phyloP scores from a whole-genome alignment of 2,329 filamentous ascomycete genomes.

The Diplodia corticola region DNA sequence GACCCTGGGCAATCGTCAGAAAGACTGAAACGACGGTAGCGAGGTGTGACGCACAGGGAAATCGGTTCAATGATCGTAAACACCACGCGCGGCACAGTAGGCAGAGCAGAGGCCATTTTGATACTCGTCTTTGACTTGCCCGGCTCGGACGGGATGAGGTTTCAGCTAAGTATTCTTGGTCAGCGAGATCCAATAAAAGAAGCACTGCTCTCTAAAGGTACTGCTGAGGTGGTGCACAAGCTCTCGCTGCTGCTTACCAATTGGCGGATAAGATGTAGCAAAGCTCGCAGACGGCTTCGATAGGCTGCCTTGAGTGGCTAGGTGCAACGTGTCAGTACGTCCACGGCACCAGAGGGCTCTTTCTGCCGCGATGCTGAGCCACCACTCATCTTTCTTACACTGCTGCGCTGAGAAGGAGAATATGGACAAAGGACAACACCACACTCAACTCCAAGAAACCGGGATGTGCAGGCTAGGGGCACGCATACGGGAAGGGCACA shows the following conservation, averaged over 20 bases:
- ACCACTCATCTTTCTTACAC: neutral
- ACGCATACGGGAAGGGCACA: neutral
- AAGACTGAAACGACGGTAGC: neutral
- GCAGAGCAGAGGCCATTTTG: slow-evolving; percentile 26
- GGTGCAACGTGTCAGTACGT: neutral
- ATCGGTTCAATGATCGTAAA: slow-evolving; percentile 28
- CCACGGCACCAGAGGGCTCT: neutral
- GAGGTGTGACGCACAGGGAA: slow-evolving; percentile 25
- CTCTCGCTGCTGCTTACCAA: neutral
- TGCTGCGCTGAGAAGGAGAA: neutral
- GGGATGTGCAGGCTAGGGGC: neutral
- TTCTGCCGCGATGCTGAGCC: neutral
- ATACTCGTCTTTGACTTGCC: neutral
- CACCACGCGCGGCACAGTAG: slow-evolving; percentile 24
- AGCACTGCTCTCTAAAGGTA: neutral
- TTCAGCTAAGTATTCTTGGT: neutral
- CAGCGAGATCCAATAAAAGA: neutral
- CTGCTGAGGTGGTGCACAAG: neutral
- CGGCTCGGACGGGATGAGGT: neutral
- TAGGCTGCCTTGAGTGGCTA: neutral
- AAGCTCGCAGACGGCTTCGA: neutral
- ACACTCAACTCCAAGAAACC: neutral
- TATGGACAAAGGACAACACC: neutral
- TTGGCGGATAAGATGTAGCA: neutral
- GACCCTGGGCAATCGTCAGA: slow-evolving; percentile 21